A percentile compares a stretch with the other conserved stretches of the same genome.
phyloP scores from a whole-genome alignment of 192 early-diverging fungal species.

The Backusella liffmaniae region DNA sequence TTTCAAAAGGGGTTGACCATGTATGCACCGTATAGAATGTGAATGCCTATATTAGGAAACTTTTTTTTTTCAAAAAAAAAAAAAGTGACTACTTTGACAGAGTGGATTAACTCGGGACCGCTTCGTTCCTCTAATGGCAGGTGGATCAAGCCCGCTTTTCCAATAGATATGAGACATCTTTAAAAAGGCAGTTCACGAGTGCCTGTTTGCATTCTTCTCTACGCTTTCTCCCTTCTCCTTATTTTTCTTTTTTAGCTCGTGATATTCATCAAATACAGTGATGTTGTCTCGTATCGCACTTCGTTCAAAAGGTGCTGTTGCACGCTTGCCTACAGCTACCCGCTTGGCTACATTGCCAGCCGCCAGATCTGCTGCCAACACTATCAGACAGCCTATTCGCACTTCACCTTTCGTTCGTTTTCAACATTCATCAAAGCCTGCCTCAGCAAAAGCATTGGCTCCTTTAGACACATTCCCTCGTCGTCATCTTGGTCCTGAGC shows the following conservation, averaged over 20 bases:
- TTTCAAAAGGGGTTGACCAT: not conserved
- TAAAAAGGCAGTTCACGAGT: conserved; percentile 5
- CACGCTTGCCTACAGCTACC: conserved; percentile 8
- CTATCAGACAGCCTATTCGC: not conserved
- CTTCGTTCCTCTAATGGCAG: conserved; percentile 24
- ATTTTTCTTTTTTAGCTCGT: conserved; percentile 3
- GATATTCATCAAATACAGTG: not conserved
- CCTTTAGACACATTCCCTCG: conserved; percentile 73
- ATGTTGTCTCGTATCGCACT: conserved; percentile 20
- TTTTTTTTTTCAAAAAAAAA: conserved; percentile 3
- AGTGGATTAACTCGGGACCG: conserved; percentile 25
- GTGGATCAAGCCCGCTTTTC: conserved; percentile 14
- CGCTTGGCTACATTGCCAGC: not conserved
- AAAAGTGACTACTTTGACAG: conserved; percentile 29
- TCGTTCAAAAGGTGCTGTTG: conserved; percentile 13
- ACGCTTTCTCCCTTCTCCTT: conserved; percentile 6
- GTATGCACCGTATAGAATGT: not conserved
- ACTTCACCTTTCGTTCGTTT: conserved; percentile 12
- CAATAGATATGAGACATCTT: conserved; percentile 11
- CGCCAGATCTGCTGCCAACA: not conserved
- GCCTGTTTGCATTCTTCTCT: not conserved
- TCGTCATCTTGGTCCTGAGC: conserved; percentile 87
- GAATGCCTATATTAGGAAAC: not conserved
- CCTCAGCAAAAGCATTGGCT: conserved; percentile 38
- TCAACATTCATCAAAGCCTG: conserved; percentile 20